Conservation (phyloP, 2,329 filamentous ascomycete species). For the Fusarium succisae region DNA sequence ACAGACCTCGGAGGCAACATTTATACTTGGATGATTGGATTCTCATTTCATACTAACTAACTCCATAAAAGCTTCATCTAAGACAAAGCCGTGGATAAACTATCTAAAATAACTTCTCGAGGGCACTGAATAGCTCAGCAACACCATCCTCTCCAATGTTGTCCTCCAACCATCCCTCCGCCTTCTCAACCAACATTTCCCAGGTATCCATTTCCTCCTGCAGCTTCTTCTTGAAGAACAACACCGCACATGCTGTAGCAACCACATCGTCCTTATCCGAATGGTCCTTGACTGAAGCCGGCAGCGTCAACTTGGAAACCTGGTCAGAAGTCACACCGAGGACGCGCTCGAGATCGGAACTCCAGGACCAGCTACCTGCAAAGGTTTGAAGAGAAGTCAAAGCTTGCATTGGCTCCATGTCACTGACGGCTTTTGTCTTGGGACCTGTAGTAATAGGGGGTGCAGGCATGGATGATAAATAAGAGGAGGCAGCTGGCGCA, state of each 20-base stretch:
- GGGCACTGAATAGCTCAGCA: slow-evolving; percentile 23
- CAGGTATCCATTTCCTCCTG: slow-evolving; percentile 62
- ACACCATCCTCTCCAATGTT: slow-evolving; percentile 18
- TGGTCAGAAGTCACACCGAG: slow-evolving; percentile 34
- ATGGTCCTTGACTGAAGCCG: background rate
- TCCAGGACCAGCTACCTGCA: slow-evolving; percentile 46
- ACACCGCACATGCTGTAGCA: slow-evolving; percentile 45
- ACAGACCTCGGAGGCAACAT: fast-evolving
- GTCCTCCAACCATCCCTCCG: slow-evolving; percentile 57
- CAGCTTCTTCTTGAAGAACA: slow-evolving; percentile 56
- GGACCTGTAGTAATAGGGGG: background rate
- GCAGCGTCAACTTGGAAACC: slow-evolving; percentile 5
- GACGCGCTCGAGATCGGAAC: slow-evolving; percentile 37
- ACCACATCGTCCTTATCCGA: slow-evolving; percentile 25
- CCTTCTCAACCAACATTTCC: slow-evolving; percentile 72
- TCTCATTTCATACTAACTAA: background rate
- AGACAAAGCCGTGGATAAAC: background rate
- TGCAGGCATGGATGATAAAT: background rate
- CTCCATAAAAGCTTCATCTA: slow-evolving; percentile 2
- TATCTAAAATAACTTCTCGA: slow-evolving; percentile 29
- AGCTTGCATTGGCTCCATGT: slow-evolving; percentile 27
- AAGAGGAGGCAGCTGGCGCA: background rate
- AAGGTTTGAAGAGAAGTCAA: slow-evolving; percentile 64
- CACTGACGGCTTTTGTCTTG: background rate
- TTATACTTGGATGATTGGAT: background rate